A percentile compares a stretch with the other conserved stretches of the same genome.
These are phyloP conservation scores for Clohesyomyces aquaticus DNA, from an alignment of 495 filamentous ascomycete species.

Conservation along the genomic window DNA sequence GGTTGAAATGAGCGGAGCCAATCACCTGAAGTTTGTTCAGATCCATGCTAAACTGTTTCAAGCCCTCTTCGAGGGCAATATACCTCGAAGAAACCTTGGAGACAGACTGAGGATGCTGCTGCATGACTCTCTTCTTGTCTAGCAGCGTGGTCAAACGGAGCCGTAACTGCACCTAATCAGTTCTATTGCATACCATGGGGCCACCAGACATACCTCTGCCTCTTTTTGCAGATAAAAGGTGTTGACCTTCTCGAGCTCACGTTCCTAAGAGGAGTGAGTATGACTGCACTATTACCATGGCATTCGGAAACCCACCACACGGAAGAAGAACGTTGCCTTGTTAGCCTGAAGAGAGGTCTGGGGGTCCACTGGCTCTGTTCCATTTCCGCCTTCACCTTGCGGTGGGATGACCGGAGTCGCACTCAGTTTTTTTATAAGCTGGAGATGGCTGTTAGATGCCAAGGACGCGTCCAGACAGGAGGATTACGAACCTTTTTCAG, in stretches of 20 bases:
- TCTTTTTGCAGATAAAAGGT: slow-evolving; percentile 97
- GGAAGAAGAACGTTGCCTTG: slow-evolving; percentile 98
- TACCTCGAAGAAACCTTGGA: slow-evolving; percentile 90
- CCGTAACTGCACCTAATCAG: slow-evolving; percentile 67
- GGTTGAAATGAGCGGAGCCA: background rate
- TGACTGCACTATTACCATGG: too few relatives aligned
- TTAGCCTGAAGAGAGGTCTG: slow-evolving; percentile 94
- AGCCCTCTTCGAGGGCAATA: slow-evolving; percentile 90
- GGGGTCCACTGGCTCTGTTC: slow-evolving; percentile 64
- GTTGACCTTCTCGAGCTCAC: slow-evolving; percentile 98
- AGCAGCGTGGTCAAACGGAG: slow-evolving; percentile 86
- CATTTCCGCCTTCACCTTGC: slow-evolving; percentile 63
- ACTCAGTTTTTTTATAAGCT: slow-evolving; percentile 98
- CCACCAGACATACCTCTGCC: slow-evolving; percentile 70
- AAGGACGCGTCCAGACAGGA: background rate
- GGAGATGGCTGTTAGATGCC: slow-evolving; percentile 26
- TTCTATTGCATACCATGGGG: background rate
- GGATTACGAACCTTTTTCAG: slow-evolving; percentile 81
- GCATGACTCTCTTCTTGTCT: slow-evolving; percentile 89
- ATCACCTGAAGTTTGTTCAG: slow-evolving; percentile 85
- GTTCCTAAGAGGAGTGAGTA: slow-evolving; percentile 66
- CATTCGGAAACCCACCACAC: slow-evolving; percentile 72
- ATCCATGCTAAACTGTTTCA: slow-evolving; percentile 94
- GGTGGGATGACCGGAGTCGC: slow-evolving; percentile 81
- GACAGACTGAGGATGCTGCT: slow-evolving; percentile 67